Percentiles rank a stretch among this genome's conserved stretches.
These are phyloP conservation scores for Dioscorea alata DNA, from an alignment of 106 monocot species.

Conservation along the genomic window DNA sequence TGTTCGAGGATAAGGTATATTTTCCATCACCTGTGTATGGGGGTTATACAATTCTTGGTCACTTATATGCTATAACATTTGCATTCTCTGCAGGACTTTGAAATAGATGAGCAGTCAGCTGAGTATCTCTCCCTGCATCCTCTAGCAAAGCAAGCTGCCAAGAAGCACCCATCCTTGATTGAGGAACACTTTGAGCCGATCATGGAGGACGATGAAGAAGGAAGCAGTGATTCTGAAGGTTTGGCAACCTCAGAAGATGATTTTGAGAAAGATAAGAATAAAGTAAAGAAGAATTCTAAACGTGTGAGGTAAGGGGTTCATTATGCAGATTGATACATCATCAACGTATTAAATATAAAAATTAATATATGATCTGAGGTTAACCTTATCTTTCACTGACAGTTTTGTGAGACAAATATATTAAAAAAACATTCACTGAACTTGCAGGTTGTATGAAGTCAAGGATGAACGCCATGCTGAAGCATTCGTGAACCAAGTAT, in stretches of 20 bases:
- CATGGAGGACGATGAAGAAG: conserved; percentile 40
- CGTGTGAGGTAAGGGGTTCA: conserved; percentile 42
- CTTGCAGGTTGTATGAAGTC: conserved; percentile 79
- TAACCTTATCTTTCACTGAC: neutral
- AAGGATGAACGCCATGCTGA: conserved; percentile 97
- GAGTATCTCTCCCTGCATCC: conserved; percentile 81
- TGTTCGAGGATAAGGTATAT: conserved; percentile 84
- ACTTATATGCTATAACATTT: no score
- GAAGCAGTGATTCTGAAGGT: conserved; percentile 26
- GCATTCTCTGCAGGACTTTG: conserved; percentile 53
- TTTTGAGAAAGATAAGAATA: conserved; percentile 2
- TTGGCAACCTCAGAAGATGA: conserved; percentile 36
- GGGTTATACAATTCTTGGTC: no score
- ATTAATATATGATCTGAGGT: neutral
- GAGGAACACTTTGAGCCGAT: conserved; percentile 77
- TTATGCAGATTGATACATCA: neutral
- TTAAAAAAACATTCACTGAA: neutral
- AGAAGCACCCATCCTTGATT: conserved; percentile 43
- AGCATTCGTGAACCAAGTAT: conserved; percentile 54
- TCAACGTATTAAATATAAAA: neutral
- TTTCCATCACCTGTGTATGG: no score
- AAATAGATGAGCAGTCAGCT: conserved; percentile 65
- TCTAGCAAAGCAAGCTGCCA: conserved; percentile 17
- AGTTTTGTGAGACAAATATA: neutral
- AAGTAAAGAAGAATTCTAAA: conserved; percentile 26